Conservation (phyloP, 1,284 basidiomycete species). For the Malassezia caprae region DNA sequence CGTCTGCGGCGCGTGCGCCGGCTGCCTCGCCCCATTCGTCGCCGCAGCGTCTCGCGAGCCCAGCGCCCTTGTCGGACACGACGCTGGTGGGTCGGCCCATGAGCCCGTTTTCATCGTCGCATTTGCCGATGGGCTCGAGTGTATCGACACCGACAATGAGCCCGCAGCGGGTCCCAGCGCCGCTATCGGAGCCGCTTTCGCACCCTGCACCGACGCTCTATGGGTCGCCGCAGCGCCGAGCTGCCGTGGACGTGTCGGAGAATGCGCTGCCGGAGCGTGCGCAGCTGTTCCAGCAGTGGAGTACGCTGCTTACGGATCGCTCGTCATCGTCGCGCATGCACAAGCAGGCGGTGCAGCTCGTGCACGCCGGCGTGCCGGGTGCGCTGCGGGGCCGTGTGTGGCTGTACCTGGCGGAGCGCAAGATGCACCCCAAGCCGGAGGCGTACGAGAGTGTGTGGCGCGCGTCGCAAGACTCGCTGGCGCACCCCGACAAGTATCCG, state of each 20-base stretch:
- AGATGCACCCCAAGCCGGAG: slow-evolving; percentile 29
- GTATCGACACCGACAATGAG: not conserved
- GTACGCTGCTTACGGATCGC: slow-evolving; percentile 9
- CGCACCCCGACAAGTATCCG: slow-evolving; percentile 32
- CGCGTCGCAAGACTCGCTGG: slow-evolving; percentile 26
- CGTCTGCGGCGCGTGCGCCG: not conserved
- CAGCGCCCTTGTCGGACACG: not conserved
- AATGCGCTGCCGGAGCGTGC: slow-evolving; percentile 56
- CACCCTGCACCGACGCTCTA: slow-evolving; percentile 2
- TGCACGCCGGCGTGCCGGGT: slow-evolving; percentile 65
- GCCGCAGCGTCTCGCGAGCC: not conserved
- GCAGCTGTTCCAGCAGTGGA: slow-evolving; percentile 51
- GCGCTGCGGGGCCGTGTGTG: slow-evolving; percentile 41
- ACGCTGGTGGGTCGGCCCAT: not conserved
- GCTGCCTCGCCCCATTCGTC: not conserved
- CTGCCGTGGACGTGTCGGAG: slow-evolving; percentile 57
- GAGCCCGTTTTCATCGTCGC: not conserved
- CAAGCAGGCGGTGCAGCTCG: slow-evolving; percentile 64
- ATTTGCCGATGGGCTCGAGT: not conserved
- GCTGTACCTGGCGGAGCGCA: slow-evolving; percentile 38
- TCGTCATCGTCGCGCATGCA: slow-evolving; percentile 64
- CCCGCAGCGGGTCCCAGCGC: not conserved
- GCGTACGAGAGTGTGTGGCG: slow-evolving; percentile 40
- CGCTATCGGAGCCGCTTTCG: not conserved
- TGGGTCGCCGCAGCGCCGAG: slow-evolving; percentile 50